Evolutionary conservation across 352 stramenopile species (phyloP), one percentile per base, ranked within the genome.

Genomic region (Globisporangium echinulatum): DNA sequence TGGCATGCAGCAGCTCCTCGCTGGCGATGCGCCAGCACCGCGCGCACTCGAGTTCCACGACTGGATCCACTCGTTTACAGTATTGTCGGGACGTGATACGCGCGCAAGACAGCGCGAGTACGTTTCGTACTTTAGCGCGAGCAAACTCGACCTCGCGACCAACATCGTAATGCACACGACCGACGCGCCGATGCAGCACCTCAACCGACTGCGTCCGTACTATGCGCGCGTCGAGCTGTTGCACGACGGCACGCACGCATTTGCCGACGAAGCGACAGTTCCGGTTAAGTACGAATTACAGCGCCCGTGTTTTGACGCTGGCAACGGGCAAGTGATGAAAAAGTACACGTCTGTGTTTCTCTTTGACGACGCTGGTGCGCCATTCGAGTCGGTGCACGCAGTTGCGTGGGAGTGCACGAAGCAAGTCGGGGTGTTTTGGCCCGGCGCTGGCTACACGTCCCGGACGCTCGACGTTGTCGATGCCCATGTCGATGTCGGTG

Each of bases 61-160:
- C 67, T 87, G 77, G 75, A 75, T 90, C 55, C 77, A 90, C 67
- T 85, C 77, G 66, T 90, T 84, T 64, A 87, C 79, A 10, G 64
- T 73, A 5, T 61, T 90, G 48, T 71, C 67, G 4, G 73, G 63
- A 0, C 49, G 60, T 3, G 68, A 85, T 36, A n/a, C 43, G 0
- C 14, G 25, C 25, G 25, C 25, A 25, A 25, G 25, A 25, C 25
- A 25, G 25, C 40, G 40, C 11, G 75, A 90, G 59, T 85, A 85
- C 49, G 38, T 76, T 15, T 62, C 65, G 37, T 72, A 68, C 49
- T 84, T 90, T 38, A 68, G 70, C 0, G 66, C 70, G 36, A 87
- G 77, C 56, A 87, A 87, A 61, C 74, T 87, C 65, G 74, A 85
- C 7, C 63, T 90, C 25, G 75, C 75, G 6, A 65, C 58, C 5